Base-by-base conservation (phyloP, 805 yeast genomes). In the Danielozyma ontarioensis region DNA sequence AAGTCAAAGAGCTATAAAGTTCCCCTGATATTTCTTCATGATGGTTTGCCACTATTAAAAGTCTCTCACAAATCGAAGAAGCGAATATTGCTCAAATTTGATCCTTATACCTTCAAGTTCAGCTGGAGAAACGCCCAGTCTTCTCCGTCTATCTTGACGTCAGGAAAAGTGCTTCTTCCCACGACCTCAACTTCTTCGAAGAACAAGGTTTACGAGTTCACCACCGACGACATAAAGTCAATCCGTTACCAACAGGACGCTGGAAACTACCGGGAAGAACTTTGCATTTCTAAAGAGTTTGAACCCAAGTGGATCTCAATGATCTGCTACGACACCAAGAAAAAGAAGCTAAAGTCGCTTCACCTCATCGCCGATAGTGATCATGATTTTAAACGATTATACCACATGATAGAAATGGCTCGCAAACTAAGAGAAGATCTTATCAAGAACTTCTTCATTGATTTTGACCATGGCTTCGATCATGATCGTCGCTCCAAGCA, bases 231-330 rank as follows among this genome's bases (percentile, higher is more conserved):
- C 36, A 80, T 86, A 31, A 73, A 74, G 37, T 76, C 74, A 34
- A 68, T 83, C 2, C 57, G 82, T 32, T 66, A 73, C 3, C 85
- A 80, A 3, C 72, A 70, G 14, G 85, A 83, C 46, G 96, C 96
- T 1, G 71, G 74, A 23, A 85, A 86, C 44, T 90, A 88, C 51
- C 62, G 96, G 39, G 96, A 89, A 50, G 95, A 88, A 55, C 75
- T 85, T 44, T 79, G 82, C 24, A 72, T 87, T 1, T 74, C 88
- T 1, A 62, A 76, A 23, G 87, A 81, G 32, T 74, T 71, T 34
- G 76, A 78, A 28, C 63, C 68, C 10, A 57, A 74, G 6, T 90
- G 98, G 98, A 70, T 86, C 1, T 80, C 95, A 0, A 73, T 90
- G 21, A 76, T 87, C 10, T 90, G 86, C 51, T 74, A 68, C 36